Base-by-base conservation (phyloP, 192 early-diverging fungal genomes). In the Spinellus fusiger region DNA sequence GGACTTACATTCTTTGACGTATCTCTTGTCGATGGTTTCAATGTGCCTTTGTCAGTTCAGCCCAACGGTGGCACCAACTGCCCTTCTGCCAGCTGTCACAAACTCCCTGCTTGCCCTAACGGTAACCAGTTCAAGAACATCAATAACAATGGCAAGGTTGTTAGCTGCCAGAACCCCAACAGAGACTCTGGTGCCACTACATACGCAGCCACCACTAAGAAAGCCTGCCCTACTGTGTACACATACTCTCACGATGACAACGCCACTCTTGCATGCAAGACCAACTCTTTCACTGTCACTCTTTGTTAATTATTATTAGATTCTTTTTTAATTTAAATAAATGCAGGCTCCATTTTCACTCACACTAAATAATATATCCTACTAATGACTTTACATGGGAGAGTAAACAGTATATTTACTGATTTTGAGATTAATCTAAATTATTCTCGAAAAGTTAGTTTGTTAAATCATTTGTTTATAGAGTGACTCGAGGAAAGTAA, bases 21-120 rank as follows among this genome's bases (percentile, higher is more conserved):
- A 13, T 61, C 58, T 49, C 35, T 61, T 18, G 65, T 67, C 23
- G 65, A 67, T 49, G 65, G 65, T 15, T 67, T 28, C 38, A 67
- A 67, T 38, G 22, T 67, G n/a, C 58, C 65, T 27, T 54, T 67
- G 22, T 16, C 48, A n/a, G 61, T 67, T 37, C 7, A 38, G 44
- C 49, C 58, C 27, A 35, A 47, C 16, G 49, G 48, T 29, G 61
- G 54, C 10, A 18, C 25, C 6, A 18, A 50, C 33, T 67, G 65
- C n/a, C 52, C 51, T 46, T 31, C 58, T 20, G 58, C 65, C 22
- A 13, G 8, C 10, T 53, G 55, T 33, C 0, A 16, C 37, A 1
- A 10, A 15, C 35, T 61, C 18, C 58, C 65, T 28, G 6, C 13
- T 10, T 67, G 65, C 28, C 58, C 65, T 56, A 38, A 46, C 13